Evolutionary conservation across 129 eudicot species (phyloP).

Genomic region (Arctium lappa): DNA sequence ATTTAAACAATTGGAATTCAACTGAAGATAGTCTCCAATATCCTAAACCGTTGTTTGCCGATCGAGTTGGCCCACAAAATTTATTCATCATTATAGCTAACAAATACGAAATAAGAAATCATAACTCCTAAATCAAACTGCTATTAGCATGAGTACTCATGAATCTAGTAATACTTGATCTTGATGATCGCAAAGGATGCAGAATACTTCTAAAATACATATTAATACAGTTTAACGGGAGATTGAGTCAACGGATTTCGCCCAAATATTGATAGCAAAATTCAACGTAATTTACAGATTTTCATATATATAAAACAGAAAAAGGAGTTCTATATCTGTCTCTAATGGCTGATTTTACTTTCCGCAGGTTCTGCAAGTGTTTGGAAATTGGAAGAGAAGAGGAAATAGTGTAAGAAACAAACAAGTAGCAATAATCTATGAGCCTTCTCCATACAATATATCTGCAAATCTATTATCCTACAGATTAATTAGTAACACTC

Average conservation of each 20-base stretch:
- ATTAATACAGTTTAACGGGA: not conserved
- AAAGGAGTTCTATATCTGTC: not conserved
- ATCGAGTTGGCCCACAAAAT: not conserved
- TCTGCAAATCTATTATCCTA: not conserved
- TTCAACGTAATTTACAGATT: not conserved
- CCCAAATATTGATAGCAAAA: not conserved
- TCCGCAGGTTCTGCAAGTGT: not conserved
- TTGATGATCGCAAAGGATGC: not conserved
- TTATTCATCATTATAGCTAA: too few relatives aligned
- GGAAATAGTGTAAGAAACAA: not conserved
- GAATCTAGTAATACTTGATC: not conserved
- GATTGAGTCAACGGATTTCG: not conserved
- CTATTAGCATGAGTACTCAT: not conserved
- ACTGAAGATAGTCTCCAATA: too few relatives aligned
- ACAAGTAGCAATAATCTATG: not conserved
- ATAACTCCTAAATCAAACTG: not conserved
- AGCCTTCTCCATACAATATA: slow-evolving; percentile 1
- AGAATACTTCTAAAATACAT: not conserved
- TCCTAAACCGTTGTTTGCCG: not conserved
- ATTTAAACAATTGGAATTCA: too few relatives aligned
- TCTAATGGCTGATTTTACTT: not conserved
- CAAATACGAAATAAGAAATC: not conserved
- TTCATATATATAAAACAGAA: not conserved
- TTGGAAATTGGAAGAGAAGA: not conserved
- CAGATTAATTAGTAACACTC: slow-evolving; percentile 1